Conservation (phyloP, 1,139 yeast genomes). For the Blastobotrys ciferrii region DNA sequence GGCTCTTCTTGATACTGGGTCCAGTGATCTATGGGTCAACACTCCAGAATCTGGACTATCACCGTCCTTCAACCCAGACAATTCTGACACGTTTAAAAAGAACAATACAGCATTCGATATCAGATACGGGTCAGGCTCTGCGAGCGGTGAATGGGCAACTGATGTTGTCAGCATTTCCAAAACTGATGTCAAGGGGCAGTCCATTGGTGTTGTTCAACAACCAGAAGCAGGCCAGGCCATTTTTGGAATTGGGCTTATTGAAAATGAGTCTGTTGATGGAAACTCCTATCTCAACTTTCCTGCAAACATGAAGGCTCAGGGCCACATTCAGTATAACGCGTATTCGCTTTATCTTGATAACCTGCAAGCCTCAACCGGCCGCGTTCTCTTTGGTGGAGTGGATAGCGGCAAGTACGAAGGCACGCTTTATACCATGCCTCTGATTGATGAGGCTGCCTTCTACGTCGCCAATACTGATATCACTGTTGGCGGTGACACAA, state of each 20-base stretch:
- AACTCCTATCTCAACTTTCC: conserved; percentile 26
- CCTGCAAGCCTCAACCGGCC: conserved; percentile 43
- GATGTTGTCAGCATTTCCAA: conserved; percentile 45
- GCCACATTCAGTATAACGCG: conserved; percentile 43
- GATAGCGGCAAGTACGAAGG: conserved; percentile 56
- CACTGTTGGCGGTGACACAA: conserved; percentile 15
- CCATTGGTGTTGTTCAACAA: conserved; percentile 47
- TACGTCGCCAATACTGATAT: conserved; percentile 20
- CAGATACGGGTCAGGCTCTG: conserved; percentile 30
- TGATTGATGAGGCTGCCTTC: conserved; percentile 19
- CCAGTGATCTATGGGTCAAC: conserved; percentile 47
- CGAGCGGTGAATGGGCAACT: conserved; percentile 47
- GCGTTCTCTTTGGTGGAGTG: conserved; percentile 60
- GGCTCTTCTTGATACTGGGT: conserved; percentile 47
- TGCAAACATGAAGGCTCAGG: conserved; percentile 22
- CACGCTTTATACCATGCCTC: conserved; percentile 36
- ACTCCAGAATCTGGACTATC: conserved; percentile 31
- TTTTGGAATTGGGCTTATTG: conserved; percentile 52
- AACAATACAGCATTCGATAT: conserved; percentile 25
- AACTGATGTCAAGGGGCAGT: conserved; percentile 39
- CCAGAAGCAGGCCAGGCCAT: conserved; percentile 48
- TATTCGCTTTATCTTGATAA: conserved; percentile 56
- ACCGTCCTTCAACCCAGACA: conserved; percentile 23
- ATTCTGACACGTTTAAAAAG: conserved; percentile 26
- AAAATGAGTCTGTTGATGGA: conserved; percentile 36